Base-by-base conservation (phyloP, 345 rosid genomes). In the Eucalyptus cloeziana region DNA sequence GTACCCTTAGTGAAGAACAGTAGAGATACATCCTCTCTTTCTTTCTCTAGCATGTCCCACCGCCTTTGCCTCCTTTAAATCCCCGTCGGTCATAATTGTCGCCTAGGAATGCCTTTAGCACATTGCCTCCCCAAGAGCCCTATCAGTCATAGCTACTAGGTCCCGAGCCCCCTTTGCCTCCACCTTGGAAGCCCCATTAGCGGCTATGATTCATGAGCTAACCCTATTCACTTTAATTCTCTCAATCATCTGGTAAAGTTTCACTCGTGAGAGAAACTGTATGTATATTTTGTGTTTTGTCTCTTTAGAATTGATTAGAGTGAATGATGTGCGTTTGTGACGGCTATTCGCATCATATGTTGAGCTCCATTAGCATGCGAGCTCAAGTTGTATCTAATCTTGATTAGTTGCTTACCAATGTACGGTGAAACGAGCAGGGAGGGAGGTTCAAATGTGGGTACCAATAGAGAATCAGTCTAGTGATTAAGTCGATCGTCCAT, bases 191-290 rank as follows among this genome's bases (percentile, higher is more conserved):
- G 67, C 7, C n/a, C 67, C 67, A 25, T 58, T 14, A 12, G 7
- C 0, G n/a, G 67, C 67, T 1, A 0, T 5, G 3, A 58, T 58
- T 58, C 67, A 30, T 62, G 31, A 13, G 33, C 33, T 12, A 4
- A 12, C 12, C 69, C 33, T 0, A 0, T 5, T 60, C 67, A 25
- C 4, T 27, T 13, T 12, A 27, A 27, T 30, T 27, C 33, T 62
- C 33, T 62, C 8, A 6, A 13, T 27, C 16, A 27, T 62, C 33
- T 13, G 1, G 62, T 22, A 62, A 62, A 13, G 69, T 62, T 62
- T 27, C 31, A 7, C 33, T 6, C 0, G 16, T 30, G 15, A 62
- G 1, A 60, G 67, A 30, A 60, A 60, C 4, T 60, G 1, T 60
- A 0, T 60, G 31, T 27, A 27, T 60, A 6, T 60, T 13, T 60